phyloP scores from a whole-genome alignment of 2,329 filamentous ascomycete species.

The Albophoma yamanashiensis region DNA sequence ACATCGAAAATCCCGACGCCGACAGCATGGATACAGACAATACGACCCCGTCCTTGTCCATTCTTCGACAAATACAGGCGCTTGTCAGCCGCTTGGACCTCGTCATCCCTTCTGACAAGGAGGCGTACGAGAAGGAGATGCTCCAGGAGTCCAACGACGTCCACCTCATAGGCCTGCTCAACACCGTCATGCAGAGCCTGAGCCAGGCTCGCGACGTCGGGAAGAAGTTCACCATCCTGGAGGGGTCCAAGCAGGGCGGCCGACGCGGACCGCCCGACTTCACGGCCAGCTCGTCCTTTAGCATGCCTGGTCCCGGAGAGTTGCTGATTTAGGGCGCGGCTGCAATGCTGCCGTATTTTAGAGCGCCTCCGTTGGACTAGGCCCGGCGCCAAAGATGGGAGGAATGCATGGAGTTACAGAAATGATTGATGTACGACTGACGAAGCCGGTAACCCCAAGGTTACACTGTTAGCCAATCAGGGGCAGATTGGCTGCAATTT shows the following conservation, averaged over 20 bases:
- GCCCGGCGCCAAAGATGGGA: neutral
- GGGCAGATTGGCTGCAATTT: neutral
- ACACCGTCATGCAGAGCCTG: constrained; percentile 62
- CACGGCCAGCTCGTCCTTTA: constrained; percentile 12
- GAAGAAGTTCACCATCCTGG: constrained; percentile 58
- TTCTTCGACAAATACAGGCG: constrained; percentile 81
- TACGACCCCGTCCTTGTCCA: constrained; percentile 49
- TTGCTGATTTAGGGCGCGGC: constrained; percentile 14
- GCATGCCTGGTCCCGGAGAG: constrained; percentile 17
- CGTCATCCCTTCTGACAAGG: constrained; percentile 59
- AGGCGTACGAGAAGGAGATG: constrained; percentile 58
- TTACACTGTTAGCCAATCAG: too few relatives aligned
- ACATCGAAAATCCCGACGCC: constrained; percentile 30
- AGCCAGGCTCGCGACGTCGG: constrained; percentile 63
- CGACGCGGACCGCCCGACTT: constrained; percentile 12
- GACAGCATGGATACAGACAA: constrained; percentile 23
- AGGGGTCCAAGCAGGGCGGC: constrained; percentile 21
- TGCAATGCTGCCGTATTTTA: neutral
- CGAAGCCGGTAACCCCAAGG: neutral
- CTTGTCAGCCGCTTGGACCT: constrained; percentile 76
- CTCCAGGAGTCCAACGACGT: constrained; percentile 78
- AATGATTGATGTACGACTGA: neutral
- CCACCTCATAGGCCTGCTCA: constrained; percentile 64
- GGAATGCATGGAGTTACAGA: neutral
- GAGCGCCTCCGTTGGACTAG: neutral